phyloP scores from a whole-genome alignment of 805 yeast genomes.

The Ogataea corticis region DNA sequence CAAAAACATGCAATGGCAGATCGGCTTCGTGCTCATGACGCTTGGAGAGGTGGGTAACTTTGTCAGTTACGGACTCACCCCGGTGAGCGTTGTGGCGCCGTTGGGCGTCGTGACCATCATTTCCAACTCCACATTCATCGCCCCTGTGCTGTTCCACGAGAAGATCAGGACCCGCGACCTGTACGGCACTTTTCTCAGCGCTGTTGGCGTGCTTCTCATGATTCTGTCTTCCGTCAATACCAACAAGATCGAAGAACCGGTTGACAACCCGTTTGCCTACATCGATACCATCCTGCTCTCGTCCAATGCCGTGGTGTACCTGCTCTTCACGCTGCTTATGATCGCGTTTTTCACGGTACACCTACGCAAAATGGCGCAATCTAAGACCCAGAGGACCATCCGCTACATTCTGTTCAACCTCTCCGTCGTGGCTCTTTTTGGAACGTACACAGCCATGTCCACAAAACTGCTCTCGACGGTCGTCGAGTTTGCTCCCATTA shows the following conservation, averaged over 20 bases:
- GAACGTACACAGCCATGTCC: constrained; percentile 48
- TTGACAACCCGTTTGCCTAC: constrained; percentile 29
- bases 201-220: constrained; percentile 44
- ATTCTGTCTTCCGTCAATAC: constrained; percentile 37
- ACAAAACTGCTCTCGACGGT: constrained; percentile 43
- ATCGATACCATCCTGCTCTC: constrained; percentile 31
- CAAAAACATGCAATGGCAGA: constrained; percentile 37
- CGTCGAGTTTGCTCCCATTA: constrained; percentile 29
- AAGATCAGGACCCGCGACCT: constrained; percentile 35
- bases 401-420: constrained; percentile 34
- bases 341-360: constrained; percentile 17
- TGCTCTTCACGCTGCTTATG: constrained; percentile 22
- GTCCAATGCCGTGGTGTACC: constrained; percentile 28
- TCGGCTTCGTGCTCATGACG: constrained; percentile 43
- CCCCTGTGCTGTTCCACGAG: constrained; percentile 48
- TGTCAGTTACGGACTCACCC: constrained; percentile 49
- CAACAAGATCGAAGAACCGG: constrained; percentile 12
- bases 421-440: constrained; percentile 43
- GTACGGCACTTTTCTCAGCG: constrained; percentile 41
- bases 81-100: constrained; percentile 49
- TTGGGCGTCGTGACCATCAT: constrained; percentile 50
- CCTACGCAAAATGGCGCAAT: constrained; percentile 4
- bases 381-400: constrained; percentile 9
- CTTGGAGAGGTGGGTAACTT: constrained; percentile 49
- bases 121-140: constrained; percentile 45